Conservation (phyloP, 176 grass and related monocot genomes). For the Pontederia crassipes region DNA sequence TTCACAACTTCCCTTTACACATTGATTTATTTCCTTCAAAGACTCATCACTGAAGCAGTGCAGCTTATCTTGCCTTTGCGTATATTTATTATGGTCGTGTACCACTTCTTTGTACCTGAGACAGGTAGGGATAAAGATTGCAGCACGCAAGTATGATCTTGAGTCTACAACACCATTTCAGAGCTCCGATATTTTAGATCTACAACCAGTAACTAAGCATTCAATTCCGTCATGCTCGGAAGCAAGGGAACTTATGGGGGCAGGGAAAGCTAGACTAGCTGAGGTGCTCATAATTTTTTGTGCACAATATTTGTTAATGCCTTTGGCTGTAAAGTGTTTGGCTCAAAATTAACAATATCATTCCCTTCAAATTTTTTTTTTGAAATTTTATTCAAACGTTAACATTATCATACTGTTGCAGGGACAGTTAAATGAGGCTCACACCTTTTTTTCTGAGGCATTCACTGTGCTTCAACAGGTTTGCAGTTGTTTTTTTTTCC, state of each 20-base stretch:
- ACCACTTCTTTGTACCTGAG: constrained; percentile 6
- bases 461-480: constrained; percentile 98
- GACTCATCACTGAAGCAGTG: no score
- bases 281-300: constrained; percentile 42
- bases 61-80: no score
- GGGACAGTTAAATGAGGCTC: constrained; percentile 87
- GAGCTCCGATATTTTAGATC: constrained; percentile 81
- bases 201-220: constrained; percentile 85
- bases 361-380: no score
- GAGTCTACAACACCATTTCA: constrained; percentile 55
- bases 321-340: neutral
- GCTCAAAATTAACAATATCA: neutral
- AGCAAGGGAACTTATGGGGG: constrained; percentile 86
- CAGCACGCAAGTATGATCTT: constrained; percentile 66
- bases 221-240: constrained; percentile 79
- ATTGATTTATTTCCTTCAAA: no score
- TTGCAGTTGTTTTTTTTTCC: constrained; percentile 10
- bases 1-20: no score
- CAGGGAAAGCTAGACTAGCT: constrained; percentile 74
- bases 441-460: constrained; percentile 85
- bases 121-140: constrained; percentile 85
- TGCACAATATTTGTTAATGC: neutral
- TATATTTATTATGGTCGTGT: no score
- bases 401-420: constrained; percentile 28
- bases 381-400: no score